Conservation (phyloP, 768 basidiomycete genomes). For the Lentinus brumalis region DNA sequence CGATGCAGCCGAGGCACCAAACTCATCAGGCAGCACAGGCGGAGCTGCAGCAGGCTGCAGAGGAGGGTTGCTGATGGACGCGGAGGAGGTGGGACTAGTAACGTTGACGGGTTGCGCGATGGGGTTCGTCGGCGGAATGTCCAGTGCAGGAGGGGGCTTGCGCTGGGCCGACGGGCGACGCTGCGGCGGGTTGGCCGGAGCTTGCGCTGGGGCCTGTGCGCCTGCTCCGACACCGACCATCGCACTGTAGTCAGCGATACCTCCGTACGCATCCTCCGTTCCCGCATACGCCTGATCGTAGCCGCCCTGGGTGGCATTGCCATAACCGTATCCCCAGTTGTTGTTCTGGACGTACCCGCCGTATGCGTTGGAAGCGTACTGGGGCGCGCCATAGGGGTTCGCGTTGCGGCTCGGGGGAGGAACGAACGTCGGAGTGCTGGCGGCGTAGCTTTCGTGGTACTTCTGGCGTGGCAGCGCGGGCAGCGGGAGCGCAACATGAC, state of each 20-base stretch:
- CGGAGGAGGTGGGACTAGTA: slow-evolving; percentile 14
- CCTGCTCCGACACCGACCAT: slow-evolving; percentile 18
- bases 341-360: not conserved
- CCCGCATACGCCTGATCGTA: slow-evolving; percentile 12
- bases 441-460: slow-evolving; percentile 14
- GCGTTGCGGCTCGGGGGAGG: slow-evolving; percentile 2
- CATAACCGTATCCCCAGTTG: slow-evolving; percentile 11
- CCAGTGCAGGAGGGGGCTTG: slow-evolving; percentile 25
- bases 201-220: not conserved
- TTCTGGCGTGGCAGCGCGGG: slow-evolving; percentile 12
- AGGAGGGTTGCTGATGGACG: slow-evolving; percentile 16
- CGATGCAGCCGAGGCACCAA: slow-evolving; percentile 11
- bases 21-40: slow-evolving; percentile 26
- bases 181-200: slow-evolving; percentile 4
- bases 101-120: slow-evolving; percentile 8
- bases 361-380: not conserved
- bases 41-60: slow-evolving; percentile 17
- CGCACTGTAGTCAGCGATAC: slow-evolving; percentile 2
- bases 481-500: slow-evolving; percentile 1
- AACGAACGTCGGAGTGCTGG: slow-evolving; percentile 4
- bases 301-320: not conserved
- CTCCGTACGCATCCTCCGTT: slow-evolving; percentile 14
- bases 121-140: slow-evolving; percentile 17
- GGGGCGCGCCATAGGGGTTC: slow-evolving; percentile 8
- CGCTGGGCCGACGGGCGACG: slow-evolving; percentile 15